phyloP scores from a whole-genome alignment of 1,139 yeast species.

The Hansenula sp. region DNA sequence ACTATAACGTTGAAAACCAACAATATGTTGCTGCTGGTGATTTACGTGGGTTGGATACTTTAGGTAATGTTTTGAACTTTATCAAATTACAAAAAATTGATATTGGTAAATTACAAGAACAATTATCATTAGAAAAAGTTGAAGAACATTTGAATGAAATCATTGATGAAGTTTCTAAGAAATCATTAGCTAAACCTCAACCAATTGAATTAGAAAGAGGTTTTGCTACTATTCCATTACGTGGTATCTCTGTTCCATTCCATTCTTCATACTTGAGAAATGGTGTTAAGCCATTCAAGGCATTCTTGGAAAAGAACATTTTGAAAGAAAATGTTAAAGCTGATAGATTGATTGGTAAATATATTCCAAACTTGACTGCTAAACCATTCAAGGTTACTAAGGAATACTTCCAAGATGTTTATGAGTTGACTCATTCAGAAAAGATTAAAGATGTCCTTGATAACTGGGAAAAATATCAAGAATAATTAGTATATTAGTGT shows the following conservation, averaged over 20 bases:
- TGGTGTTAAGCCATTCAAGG: conserved; percentile 98
- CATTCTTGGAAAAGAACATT: conserved; percentile 93
- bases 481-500: conserved; percentile 11
- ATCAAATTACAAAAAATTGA: conserved; percentile 92
- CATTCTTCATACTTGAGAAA: conserved; percentile 95
- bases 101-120: conserved; percentile 79
- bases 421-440: conserved; percentile 83
- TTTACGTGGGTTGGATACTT: conserved; percentile 87
- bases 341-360: conserved; percentile 86
- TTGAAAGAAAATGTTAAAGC: conserved; percentile 95
- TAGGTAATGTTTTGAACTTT: conserved; percentile 89
- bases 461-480: conserved; percentile 83
- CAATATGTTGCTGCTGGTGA: conserved; percentile 99
- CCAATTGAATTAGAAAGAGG: conserved; percentile 98
- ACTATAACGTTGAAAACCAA: conserved; percentile 96
- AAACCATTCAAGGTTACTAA: conserved; percentile 93
- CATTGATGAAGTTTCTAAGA: conserved; percentile 76
- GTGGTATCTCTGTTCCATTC: conserved; percentile 99
- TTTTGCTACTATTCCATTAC: conserved; percentile 95
- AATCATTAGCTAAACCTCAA: conserved; percentile 83
- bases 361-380: conserved; percentile 98
- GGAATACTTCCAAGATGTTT: conserved; percentile 96
- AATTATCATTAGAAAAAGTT: conserved; percentile 81
- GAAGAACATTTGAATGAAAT: conserved; percentile 84
- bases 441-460: conserved; percentile 87